phyloP scores from a whole-genome alignment of 257 asterid species.

The Nicotiana knightiana region DNA sequence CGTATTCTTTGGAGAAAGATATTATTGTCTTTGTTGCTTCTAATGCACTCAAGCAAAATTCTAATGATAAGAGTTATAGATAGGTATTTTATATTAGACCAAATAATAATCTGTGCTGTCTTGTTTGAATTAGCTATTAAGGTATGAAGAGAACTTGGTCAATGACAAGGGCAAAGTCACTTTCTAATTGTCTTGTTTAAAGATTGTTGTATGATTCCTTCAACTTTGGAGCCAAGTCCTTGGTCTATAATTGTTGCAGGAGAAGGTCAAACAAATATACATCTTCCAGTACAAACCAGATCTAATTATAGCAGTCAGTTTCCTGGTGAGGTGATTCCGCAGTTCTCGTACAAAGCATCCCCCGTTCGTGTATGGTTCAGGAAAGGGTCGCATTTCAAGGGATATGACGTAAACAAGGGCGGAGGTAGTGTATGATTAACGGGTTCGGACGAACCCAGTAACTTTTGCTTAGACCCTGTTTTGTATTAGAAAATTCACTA shows the following conservation, averaged over 20 bases:
- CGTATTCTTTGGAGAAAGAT: neutral
- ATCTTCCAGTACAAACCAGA: neutral
- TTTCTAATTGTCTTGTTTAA: neutral
- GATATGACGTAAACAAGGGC: no score
- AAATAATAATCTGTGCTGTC: neutral
- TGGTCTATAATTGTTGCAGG: constrained; percentile 1
- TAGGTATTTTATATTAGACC: neutral
- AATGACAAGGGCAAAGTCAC: neutral
- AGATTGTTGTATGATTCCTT: neutral
- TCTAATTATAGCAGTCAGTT: neutral
- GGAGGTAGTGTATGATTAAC: no score
- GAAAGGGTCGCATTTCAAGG: accelerated
- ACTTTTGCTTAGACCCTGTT: no score
- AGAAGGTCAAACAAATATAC: neutral
- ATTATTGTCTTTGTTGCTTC: neutral
- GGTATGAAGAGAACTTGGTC: neutral
- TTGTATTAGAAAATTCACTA: no score
- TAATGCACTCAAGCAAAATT: neutral
- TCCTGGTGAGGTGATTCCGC: neutral
- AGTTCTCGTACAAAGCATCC: neutral
- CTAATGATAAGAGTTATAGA: neutral
- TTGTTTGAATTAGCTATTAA: neutral
- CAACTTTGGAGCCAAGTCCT: neutral
- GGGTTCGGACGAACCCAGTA: no score
- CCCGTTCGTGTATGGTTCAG: no score